A percentile compares a stretch with the other conserved stretches of the same genome.
These are phyloP conservation scores for Didymella exigua DNA, from an alignment of 2,329 filamentous ascomycete genomes.

Conservation along the genomic window DNA sequence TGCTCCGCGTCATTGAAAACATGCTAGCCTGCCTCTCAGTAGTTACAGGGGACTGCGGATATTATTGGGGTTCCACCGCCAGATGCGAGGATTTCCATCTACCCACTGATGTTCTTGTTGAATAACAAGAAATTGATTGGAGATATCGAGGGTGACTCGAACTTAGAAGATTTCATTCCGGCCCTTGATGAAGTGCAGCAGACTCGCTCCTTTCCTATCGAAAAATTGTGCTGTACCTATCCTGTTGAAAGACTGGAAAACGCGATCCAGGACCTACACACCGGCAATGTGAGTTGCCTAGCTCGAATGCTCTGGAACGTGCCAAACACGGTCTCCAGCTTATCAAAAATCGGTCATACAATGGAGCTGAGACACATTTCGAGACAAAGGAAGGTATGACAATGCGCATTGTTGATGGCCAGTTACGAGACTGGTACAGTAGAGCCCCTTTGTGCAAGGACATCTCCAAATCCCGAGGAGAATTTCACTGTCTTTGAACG, in stretches of 20 bases:
- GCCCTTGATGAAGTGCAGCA: background rate
- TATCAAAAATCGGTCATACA: slow-evolving; percentile 2
- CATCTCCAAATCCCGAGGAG: no score
- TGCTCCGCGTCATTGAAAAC: slow-evolving; percentile 10
- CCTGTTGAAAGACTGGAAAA: slow-evolving; percentile 2
- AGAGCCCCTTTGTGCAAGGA: background rate
- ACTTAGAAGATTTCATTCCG: background rate
- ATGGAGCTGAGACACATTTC: background rate
- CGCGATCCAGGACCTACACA: slow-evolving; percentile 1
- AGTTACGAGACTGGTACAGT: background rate
- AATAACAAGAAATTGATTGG: slow-evolving; percentile 6
- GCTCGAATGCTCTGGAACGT: no score
- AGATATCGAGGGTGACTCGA: slow-evolving; percentile 2
- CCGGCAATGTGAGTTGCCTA: background rate
- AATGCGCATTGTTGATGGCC: background rate
- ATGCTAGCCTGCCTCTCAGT: slow-evolving; percentile 9
- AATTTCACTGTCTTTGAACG: background rate
- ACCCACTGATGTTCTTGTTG: slow-evolving; percentile 7
- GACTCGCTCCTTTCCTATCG: background rate
- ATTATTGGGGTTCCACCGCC: slow-evolving; percentile 4
- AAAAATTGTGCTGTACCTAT: slow-evolving; percentile 3
- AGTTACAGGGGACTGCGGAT: slow-evolving; percentile 3
- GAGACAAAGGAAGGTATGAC: background rate
- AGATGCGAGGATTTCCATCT: slow-evolving; percentile 2
- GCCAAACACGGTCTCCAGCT: background rate